Conservation (phyloP, 306 rosid species). For the Quercus bicolor region DNA sequence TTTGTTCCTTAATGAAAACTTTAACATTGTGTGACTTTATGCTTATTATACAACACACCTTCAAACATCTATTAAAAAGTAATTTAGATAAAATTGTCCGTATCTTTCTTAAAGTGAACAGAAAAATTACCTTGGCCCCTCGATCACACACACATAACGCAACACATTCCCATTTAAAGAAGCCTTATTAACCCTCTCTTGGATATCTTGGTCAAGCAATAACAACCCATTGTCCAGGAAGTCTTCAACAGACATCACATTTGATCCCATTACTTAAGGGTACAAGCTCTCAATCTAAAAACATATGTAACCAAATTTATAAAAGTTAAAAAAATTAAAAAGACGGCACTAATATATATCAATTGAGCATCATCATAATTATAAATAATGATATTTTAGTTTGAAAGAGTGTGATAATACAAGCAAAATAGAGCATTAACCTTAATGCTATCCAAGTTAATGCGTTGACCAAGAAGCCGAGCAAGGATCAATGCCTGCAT, state of each 20-base stretch:
- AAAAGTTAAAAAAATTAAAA: too few species aligned
- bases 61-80: background rate
- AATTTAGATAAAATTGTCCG: background rate
- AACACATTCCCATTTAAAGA: constrained; percentile 71
- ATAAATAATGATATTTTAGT: background rate
- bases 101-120: background rate
- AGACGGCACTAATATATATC: background rate
- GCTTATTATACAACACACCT: background rate
- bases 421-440: background rate
- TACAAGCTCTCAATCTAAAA: constrained; percentile 87
- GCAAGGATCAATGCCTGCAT: too few species aligned
- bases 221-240: constrained; percentile 58
- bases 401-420: constrained; percentile 3
- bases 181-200: constrained; percentile 81
- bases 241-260: constrained; percentile 62
- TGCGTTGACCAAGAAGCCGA: too few species aligned
- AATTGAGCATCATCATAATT: background rate
- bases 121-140: constrained; percentile 55
- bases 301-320: background rate
- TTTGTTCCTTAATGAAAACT: background rate
- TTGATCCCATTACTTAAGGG: constrained; percentile 80
- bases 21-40: background rate
- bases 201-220: constrained; percentile 56
- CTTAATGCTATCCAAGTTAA: too few species aligned
- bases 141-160: constrained; percentile 77